Percentiles rank a stretch among this genome's conserved stretches.
phyloP scores from a whole-genome alignment of 2,329 filamentous ascomycete genomes.

The Ceratocystis alfenasii region DNA sequence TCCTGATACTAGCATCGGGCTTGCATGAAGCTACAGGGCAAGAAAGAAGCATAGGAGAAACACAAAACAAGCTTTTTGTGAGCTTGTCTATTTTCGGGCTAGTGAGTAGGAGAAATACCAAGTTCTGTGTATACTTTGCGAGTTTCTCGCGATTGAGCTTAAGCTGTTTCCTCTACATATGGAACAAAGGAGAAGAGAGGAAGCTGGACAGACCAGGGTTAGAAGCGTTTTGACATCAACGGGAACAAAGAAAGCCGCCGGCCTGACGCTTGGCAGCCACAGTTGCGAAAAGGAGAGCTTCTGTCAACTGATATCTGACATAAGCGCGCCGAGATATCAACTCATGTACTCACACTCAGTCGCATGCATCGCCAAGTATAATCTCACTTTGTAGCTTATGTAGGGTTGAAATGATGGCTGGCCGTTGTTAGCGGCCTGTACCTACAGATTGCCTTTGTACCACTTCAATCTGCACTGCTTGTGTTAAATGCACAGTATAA shows the following conservation, averaged over 20 bases:
- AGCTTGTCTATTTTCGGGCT: conserved; percentile 4
- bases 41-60: conserved; percentile 1
- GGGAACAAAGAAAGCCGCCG: not conserved
- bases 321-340: not conserved
- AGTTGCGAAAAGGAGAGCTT: not conserved
- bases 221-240: not conserved
- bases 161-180: not conserved
- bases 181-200: too few relatives aligned
- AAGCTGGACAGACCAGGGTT: not conserved
- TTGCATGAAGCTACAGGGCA: not conserved
- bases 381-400: not conserved
- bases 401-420: not conserved
- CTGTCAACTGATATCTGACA: not conserved
- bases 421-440: not conserved
- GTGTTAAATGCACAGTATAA: not conserved
- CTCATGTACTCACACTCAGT: not conserved
- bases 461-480: not conserved
- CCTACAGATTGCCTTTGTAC: not conserved
- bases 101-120: not conserved
- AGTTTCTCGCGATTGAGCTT: not conserved
- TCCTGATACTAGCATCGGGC: not conserved
- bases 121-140: not conserved
- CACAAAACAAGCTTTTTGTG: not conserved
- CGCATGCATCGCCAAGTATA: not conserved
- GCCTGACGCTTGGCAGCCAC: not conserved